A percentile compares a stretch with the other conserved stretches of the same genome.
These are phyloP conservation scores for Gymnopilus dilepis DNA, from an alignment of 768 basidiomycete genomes.

Conservation along the genomic window DNA sequence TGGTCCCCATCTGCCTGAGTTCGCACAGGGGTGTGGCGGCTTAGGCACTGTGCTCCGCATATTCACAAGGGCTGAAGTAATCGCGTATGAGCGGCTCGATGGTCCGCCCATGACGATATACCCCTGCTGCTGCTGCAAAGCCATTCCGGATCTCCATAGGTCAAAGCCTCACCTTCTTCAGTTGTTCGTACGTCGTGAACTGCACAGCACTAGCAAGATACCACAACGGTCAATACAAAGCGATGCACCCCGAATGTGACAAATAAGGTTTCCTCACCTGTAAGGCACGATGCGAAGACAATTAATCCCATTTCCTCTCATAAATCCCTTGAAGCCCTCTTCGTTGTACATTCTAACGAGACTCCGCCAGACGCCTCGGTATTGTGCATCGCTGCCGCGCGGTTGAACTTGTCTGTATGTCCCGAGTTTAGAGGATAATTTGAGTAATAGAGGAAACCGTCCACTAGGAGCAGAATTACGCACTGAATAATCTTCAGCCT, in stretches of 20 bases:
- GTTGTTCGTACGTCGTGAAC: constrained; percentile 87
- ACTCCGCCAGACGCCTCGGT: constrained; percentile 85
- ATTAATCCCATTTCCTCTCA: constrained; percentile 93
- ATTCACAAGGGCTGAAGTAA: not conserved
- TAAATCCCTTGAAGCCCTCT: constrained; percentile 91
- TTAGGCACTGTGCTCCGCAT: not conserved
- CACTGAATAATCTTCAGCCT: constrained; percentile 97
- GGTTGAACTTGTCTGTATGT: constrained; percentile 90
- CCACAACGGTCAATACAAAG: constrained; percentile 7
- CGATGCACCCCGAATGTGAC: constrained; percentile 10
- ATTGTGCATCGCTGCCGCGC: constrained; percentile 61
- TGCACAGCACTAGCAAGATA: constrained; percentile 74
- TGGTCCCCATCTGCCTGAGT: not conserved
- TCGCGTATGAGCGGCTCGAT: not conserved
- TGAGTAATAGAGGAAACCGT: constrained; percentile 6
- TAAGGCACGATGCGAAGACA: constrained; percentile 94
- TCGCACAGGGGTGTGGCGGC: not conserved
- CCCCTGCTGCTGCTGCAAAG: not conserved
- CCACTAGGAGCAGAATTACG: constrained; percentile 36
- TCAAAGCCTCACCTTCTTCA: constrained; percentile 71
- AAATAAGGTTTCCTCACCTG: constrained; percentile 43
- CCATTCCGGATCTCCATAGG: not conserved
- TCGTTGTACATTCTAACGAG: constrained; percentile 91
- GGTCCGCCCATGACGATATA: not conserved
- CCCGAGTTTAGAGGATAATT: not conserved